Base-by-base conservation (phyloP, 352 stramenopile species). In the Phytopythium litorale region DNA sequence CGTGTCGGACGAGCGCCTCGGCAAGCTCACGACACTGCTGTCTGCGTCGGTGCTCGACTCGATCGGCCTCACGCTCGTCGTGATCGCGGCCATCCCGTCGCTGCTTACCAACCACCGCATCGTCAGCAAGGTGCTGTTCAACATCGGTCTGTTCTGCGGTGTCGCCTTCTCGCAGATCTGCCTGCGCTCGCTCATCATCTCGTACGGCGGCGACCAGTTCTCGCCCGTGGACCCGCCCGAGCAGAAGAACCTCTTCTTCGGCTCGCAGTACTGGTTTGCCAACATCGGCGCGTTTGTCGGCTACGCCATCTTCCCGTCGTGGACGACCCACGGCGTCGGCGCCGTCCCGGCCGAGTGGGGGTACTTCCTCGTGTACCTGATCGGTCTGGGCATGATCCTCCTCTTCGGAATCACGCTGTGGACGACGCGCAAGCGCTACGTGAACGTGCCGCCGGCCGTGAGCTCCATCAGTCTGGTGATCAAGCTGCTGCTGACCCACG, bases 301-400 rank as follows among this genome's bases (percentile, higher is more conserved):
- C 57, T 96, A 89, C 69, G 84, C 68, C 16, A 74, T 89, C 58
- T 75, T 94, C 48, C 79, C 80, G 32, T 81, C 75, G 48, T 60
- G 94, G 30, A 89, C 71, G 32, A 75, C 91, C 48, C 75, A 94
- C 56, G 87, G 83, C 28, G 69, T 76, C 19, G 72, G 69, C 7
- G 57, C 76, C 7, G 88, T 91, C 46, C 68, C 82, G 0, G 66
- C 73, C 40, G 66, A 86, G 16, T 92, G 86, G 62, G 80, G 83
- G 11, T 96, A 93, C 80, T 87, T 86, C 48, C 73, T 79, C 13
- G 82, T 81, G 12, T 94, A 76, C 64, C n/a, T 79, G 21, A 78
- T 84, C 43, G 79, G 73, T 45, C 63, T 72, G 9, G 49, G 53
- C 28, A 68, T 82, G 25, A 73, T 85, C 54, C 12, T 69, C 5